Evolutionary conservation across 139 green algal species (phyloP).

Genomic region (Chlorella sp.): DNA sequence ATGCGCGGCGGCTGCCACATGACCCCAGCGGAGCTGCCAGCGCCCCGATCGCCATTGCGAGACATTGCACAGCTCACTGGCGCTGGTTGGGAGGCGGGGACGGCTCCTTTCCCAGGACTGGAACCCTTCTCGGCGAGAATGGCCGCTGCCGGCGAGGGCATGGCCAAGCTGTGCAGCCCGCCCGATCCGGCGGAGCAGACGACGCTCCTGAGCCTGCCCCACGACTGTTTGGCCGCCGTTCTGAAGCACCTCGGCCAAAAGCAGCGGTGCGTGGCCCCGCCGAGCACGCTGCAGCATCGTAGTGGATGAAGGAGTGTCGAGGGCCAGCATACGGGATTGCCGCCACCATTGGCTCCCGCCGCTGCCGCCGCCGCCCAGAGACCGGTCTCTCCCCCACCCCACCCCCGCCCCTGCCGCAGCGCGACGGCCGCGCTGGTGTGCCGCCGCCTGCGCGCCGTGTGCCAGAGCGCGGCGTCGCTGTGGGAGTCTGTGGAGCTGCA

Average conservation of each 20-base stretch:
- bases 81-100: too few relatives aligned
- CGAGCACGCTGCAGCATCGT: too few relatives aligned
- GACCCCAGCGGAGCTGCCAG: too few relatives aligned
- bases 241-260: background rate
- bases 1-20: too few relatives aligned
- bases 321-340: background rate
- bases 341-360: background rate
- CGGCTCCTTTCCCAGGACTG: too few relatives aligned
- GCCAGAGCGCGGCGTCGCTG: background rate
- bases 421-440: slow-evolving; percentile 18
- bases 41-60: too few relatives aligned
- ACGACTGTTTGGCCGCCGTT: slow-evolving; percentile 4
- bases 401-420: background rate
- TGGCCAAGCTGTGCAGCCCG: slow-evolving; percentile 2
- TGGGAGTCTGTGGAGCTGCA: slow-evolving; percentile 24
- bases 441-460: background rate
- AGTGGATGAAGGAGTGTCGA: background rate
- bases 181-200: background rate
- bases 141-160: background rate
- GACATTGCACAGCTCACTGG: too few relatives aligned
- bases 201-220: background rate
- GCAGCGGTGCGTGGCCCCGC: background rate
- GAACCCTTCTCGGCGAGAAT: too few relatives aligned
- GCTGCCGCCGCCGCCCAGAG: background rate
- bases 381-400: background rate